phyloP scores from a whole-genome alignment of 352 stramenopile species.

The Pythium scleroteichum region DNA sequence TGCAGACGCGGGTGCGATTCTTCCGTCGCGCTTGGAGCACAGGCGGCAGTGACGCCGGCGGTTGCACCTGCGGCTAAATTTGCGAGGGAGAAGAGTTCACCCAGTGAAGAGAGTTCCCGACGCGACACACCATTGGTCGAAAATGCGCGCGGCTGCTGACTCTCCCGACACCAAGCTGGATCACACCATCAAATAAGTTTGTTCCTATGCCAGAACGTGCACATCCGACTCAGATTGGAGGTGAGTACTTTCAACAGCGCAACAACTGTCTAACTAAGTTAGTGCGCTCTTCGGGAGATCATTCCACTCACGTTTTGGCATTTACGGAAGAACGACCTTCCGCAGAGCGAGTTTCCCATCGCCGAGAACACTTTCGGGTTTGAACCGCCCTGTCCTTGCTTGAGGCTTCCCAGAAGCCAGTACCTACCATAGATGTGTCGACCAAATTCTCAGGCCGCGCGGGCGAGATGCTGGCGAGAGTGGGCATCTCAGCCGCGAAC shows the following conservation, averaged over 20 bases:
- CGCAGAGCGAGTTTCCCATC: neutral
- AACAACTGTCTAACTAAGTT: too few species aligned
- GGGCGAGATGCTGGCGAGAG: slow-evolving; percentile 20
- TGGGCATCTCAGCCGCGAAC: neutral
- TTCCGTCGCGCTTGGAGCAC: neutral
- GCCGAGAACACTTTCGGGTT: neutral
- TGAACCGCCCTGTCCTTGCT: too few species aligned
- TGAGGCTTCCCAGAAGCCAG: neutral
- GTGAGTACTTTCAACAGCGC: neutral
- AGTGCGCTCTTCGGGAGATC: too few species aligned
- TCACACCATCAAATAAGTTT: slow-evolving; percentile 14
- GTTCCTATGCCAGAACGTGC: neutral
- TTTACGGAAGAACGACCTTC: too few species aligned
- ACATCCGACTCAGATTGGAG: slow-evolving; percentile 13
- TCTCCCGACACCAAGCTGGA: slow-evolving; percentile 10
- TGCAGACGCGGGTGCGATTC: neutral
- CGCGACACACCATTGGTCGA: slow-evolving; percentile 15
- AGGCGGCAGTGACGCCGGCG: slow-evolving; percentile 3
- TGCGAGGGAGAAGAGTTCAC: neutral
- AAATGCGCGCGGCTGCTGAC: slow-evolving; percentile 16
- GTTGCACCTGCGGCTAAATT: slow-evolving; percentile 20
- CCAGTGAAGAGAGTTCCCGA: neutral
- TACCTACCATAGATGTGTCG: slow-evolving; percentile 11
- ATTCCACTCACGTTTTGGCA: neutral
- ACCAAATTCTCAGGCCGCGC: neutral